These are phyloP conservation scores for Kandelia obovata DNA, from an alignment of 345 rosid genomes.

Conservation along the genomic window DNA sequence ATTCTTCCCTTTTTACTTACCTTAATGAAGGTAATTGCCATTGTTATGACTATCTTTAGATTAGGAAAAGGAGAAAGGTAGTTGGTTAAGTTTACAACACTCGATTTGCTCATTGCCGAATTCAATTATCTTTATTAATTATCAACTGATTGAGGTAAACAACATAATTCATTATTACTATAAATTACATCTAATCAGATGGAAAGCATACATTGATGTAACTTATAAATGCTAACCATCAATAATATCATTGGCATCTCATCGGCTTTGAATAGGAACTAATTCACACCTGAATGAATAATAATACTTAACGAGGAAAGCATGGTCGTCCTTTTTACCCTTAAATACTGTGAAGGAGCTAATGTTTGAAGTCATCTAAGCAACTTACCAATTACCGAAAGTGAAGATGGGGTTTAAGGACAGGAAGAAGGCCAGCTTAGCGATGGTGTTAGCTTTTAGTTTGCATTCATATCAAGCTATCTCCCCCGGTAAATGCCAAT, in stretches of 20 bases:
- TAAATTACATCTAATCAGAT: conserved; percentile 13
- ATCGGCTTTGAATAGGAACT: conserved; percentile 16
- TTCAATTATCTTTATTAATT: neutral
- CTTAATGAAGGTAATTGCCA: neutral
- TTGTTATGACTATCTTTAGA: neutral
- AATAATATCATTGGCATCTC: conserved; percentile 18
- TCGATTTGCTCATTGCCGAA: neutral
- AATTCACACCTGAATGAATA: conserved; percentile 7
- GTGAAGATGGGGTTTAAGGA: neutral
- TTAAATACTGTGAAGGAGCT: conserved; percentile 7
- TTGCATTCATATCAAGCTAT: conserved; percentile 35
- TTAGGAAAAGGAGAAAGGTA: too few species aligned
- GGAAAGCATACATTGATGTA: conserved; percentile 2
- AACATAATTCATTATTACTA: conserved; percentile 25
- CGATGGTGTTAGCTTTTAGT: conserved; percentile 8
- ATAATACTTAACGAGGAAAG: conserved; percentile 19
- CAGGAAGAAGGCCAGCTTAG: conserved; percentile 2
- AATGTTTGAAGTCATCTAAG: conserved; percentile 24
- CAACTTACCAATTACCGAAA: conserved; percentile 3
- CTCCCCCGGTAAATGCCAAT: conserved; percentile 26
- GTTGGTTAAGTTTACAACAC: neutral
- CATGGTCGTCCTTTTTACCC: conserved; percentile 21
- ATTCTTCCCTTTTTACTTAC: conserved; percentile 18
- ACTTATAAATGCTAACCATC: conserved; percentile 21
- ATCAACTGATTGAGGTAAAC: neutral